Evolutionary conservation across 805 yeast species (phyloP), one percentile per base, ranked within the genome.

Genomic region (Sporopachydermia lactativora): DNA sequence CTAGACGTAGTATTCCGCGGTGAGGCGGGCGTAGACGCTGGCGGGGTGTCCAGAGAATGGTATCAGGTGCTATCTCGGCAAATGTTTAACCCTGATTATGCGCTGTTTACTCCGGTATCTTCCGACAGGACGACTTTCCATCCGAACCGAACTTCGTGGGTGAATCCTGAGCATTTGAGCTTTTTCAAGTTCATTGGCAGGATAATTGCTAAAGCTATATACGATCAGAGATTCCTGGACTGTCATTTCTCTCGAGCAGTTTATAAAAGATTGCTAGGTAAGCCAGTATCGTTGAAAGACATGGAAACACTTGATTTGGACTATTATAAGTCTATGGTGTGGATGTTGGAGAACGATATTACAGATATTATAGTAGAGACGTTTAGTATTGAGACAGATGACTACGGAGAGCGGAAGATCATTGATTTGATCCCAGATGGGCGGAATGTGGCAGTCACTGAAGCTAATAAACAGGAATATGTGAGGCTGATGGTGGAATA

Each of bases 11-110:
- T 71, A n/a, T 92, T 92, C 63, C 77, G 77, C 46, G 95, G 95
- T 1, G 99, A 92, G 58, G 81, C 81, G 41, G 99, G 97, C 49
- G 83, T 92, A 39, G 99, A 92, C 66, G 98, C 95, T 3, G 99
- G 99, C 49, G 99, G 99, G 35, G 78, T 92, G 13, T 83, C 96
- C 0, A 69, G 99, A 52, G 99, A 92, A 57, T 92, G 98, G 98
- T 88, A 80, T 53, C 96, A 88, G 55, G 95, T 88, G 3, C 60
- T 92, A 38, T 77, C 96, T 0, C 69, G 96, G 46, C 96, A 89
- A 56, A 88, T 92, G 84, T 85, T 92, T 62, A 86, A 89, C 55
- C 94, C 97, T 0, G 95, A 85, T 52, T 86, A 86, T 61, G 96
- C 95, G 0, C 62, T 92, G 46, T 92, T 89, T 55, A 67, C 81